A percentile compares a stretch with the other conserved stretches of the same genome.
Conservation (phyloP, 2,329 filamentous ascomycete species). For the Fusarium caatingaense region DNA sequence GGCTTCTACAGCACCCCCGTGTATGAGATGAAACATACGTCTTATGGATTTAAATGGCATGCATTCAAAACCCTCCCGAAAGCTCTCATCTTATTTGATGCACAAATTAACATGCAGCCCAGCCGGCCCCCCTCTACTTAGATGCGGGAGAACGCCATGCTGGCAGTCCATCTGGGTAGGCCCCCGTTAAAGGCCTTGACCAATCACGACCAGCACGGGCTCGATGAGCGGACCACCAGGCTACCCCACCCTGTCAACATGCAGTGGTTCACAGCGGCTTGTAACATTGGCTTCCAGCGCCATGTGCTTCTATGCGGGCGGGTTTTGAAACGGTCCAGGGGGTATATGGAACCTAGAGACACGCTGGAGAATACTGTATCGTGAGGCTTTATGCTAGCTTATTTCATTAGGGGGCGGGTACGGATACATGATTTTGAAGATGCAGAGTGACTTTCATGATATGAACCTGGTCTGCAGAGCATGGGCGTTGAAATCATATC, state of each 20-base stretch:
- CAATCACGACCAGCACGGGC: slow-evolving; percentile 23
- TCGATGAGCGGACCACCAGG: not conserved
- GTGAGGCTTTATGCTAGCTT: not conserved
- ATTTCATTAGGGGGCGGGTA: not conserved
- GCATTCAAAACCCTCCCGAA: slow-evolving; percentile 19
- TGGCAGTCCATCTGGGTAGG: slow-evolving; percentile 28
- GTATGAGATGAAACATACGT: not conserved
- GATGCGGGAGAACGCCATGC: slow-evolving; percentile 37
- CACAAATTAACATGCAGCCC: slow-evolving; percentile 24
- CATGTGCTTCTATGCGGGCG: slow-evolving; percentile 11
- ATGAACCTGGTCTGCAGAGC: not conserved
- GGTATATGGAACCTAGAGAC: not conserved
- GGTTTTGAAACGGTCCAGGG: slow-evolving; percentile 4
- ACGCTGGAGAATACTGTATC: not conserved
- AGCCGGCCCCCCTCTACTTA: not conserved
- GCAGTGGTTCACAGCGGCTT: slow-evolving; percentile 18
- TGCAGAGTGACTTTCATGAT: not conserved
- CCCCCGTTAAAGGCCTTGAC: slow-evolving; percentile 11
- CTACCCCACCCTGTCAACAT: slow-evolving; percentile 29
- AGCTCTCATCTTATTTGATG: slow-evolving; percentile 33
- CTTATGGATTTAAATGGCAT: not conserved
- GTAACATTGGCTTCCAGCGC: slow-evolving; percentile 23
- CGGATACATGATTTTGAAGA: not conserved
- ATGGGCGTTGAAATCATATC: not conserved
- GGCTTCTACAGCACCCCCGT: not conserved